Conservation (phyloP, 108 stramenopile genomes). For the Chaetoceros muelleri region DNA sequence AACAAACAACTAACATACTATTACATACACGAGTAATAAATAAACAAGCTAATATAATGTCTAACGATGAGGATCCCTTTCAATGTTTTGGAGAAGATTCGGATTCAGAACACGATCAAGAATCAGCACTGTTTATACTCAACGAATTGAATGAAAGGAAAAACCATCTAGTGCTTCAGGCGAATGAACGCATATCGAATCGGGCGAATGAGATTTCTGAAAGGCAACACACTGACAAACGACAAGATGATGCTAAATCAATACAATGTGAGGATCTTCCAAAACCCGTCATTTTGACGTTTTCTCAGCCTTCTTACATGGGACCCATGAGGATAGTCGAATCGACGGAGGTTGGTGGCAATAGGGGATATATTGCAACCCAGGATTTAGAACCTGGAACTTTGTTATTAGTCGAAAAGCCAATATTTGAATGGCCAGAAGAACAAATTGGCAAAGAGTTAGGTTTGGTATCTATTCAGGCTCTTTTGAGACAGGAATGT, state of each 20-base stretch:
- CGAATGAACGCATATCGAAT: neutral
- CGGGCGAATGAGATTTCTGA: neutral
- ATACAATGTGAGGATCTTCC: neutral
- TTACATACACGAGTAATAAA: no score
- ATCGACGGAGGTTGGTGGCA: conserved; percentile 37
- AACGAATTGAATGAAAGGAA: neutral
- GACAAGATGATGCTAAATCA: neutral
- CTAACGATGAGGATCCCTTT: neutral
- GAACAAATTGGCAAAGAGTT: conserved; percentile 48
- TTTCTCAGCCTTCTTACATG: conserved; percentile 40
- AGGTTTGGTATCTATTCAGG: conserved; percentile 43
- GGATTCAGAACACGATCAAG: neutral
- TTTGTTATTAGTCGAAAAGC: conserved; percentile 53
- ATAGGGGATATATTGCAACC: conserved; percentile 58
- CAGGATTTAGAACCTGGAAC: conserved; percentile 50
- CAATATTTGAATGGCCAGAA: conserved; percentile 46
- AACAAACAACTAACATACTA: no score
- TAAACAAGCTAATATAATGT: neutral
- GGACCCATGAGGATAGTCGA: conserved; percentile 29
- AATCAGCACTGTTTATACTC: no score
- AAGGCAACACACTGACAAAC: no score
- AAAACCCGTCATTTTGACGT: neutral
- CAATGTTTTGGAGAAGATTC: neutral
- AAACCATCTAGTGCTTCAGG: neutral
- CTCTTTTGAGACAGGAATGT: conserved; percentile 29